Conservation (phyloP, 2,329 filamentous ascomycete genomes). For the Emericellopsis atlantica region DNA sequence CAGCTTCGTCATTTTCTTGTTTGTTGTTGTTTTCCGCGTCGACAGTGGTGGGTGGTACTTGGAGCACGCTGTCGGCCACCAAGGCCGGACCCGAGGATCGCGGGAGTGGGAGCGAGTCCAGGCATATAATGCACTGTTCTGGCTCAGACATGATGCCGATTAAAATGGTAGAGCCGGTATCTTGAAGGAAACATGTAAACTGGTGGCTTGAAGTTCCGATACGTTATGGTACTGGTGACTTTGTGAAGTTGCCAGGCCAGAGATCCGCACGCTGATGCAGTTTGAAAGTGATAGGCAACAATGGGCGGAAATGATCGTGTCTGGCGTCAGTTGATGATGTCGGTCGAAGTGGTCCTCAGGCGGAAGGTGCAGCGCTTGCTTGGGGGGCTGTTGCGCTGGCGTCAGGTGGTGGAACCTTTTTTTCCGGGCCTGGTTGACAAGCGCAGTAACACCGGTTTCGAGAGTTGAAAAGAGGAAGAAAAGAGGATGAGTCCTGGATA, state of each 20-base stretch:
- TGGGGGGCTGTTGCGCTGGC: no score
- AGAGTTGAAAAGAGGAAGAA: neutral
- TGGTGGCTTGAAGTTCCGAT: neutral
- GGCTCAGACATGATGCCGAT: conserved; percentile 35
- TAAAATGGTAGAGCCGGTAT: conserved; percentile 18
- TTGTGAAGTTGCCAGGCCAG: neutral
- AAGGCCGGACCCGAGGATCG: conserved; percentile 8
- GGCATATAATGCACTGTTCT: conserved; percentile 60
- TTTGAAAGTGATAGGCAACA: no score
- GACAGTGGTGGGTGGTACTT: conserved; percentile 10
- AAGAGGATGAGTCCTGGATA: neutral
- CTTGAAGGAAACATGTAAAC: conserved; percentile 36
- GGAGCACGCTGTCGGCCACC: conserved; percentile 6
- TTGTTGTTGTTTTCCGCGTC: conserved; percentile 9
- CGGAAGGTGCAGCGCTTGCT: no score
- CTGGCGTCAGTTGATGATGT: no score
- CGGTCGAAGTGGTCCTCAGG: no score
- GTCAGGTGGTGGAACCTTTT: no score
- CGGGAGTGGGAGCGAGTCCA: conserved; percentile 41
- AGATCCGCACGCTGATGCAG: no score
- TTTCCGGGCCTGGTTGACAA: no score
- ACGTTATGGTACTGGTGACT: neutral
- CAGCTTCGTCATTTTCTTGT: conserved; percentile 11
- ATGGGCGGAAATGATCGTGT: no score
- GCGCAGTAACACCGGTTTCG: no score